Base-by-base conservation (phyloP, 768 basidiomycete species). In the Melanogaster broomeanus region DNA sequence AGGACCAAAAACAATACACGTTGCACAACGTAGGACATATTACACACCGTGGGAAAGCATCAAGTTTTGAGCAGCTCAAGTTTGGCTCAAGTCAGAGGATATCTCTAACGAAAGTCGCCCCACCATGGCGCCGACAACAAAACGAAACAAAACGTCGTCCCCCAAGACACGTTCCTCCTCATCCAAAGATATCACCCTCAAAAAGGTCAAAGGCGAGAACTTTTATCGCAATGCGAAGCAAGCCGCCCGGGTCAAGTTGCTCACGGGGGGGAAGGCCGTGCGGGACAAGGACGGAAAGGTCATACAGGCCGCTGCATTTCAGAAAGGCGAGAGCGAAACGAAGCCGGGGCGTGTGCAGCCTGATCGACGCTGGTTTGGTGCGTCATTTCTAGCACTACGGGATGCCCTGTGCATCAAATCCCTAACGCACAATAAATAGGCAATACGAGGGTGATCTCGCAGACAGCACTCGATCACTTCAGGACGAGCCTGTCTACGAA, bases 381-480 rank as follows among this genome's bases (percentile, higher is more conserved):
- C 58, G 88, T 76, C 4, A 51, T 49, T n/a, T 25, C 18, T 21
- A 49, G 45, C 38, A 16, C 9, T 4, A 19, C 4, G 2, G 11
- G 30, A 30, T 34, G 22, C 15, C 21, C 19, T 31, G 25, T 52
- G 48, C n/a, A 27, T 45, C 48, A 25, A 37, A 30, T 52, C 30
- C 40, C 43, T 60, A 44, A 22, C 39, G 21, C 18, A 56, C 51
- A 40, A 49, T 24, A 34, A 41, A 25, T 58, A 95, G 94, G 96
- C 38, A 98, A 98, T 71, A 98, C 97, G n/a, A 78, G 97, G 65
- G 96, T 98, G 31, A 98, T 99, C 65, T 94, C 93, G 19, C 96
- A 99, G 67, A 89, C 85, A 22, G 95, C 96, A 13, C 75, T 99
- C 61, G 94, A 97, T 64, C 97, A 98, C 70, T 99, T 99, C 75